Conservation (phyloP, 2,329 filamentous ascomycete species). For the Fonsecaea pedrosoi region DNA sequence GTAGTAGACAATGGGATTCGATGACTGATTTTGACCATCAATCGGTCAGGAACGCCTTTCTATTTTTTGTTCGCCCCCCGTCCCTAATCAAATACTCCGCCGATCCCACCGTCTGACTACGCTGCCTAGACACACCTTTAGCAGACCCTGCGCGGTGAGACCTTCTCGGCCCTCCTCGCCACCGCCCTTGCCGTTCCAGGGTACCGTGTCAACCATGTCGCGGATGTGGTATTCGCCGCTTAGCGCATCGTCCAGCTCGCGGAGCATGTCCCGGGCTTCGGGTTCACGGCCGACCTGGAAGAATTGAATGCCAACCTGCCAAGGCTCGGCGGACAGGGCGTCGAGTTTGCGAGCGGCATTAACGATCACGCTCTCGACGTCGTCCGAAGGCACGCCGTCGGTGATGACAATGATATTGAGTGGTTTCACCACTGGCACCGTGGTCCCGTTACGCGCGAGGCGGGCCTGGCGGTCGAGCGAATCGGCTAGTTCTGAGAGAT, state of each 20-base stretch:
- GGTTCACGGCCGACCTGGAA: constrained; percentile 86
- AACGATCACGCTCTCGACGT: constrained; percentile 74
- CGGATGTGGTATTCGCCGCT: constrained; percentile 65
- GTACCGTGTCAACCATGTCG: constrained; percentile 92
- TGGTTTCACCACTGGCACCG: constrained; percentile 68
- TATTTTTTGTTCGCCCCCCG: background rate
- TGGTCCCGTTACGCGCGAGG: constrained; percentile 41
- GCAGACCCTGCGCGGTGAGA: constrained; percentile 72
- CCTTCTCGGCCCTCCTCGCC: constrained; percentile 34
- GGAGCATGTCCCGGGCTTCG: constrained; percentile 68
- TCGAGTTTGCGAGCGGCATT: constrained; percentile 73
- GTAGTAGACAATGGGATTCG: no score
- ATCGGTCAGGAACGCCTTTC: no score
- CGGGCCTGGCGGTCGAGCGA: constrained; percentile 50
- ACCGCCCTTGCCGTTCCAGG: constrained; percentile 65
- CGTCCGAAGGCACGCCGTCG: constrained; percentile 81
- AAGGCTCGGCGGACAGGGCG: constrained; percentile 69
- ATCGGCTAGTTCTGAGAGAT: constrained; percentile 64
- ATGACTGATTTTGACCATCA: no score
- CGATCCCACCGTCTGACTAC: constrained; percentile 73
- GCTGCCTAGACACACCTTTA: constrained; percentile 82
- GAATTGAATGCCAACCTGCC: constrained; percentile 93
- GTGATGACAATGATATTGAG: constrained; percentile 94
- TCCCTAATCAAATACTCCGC: constrained; percentile 12
- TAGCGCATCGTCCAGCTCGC: constrained; percentile 77